Evolutionary conservation across 768 basidiomycete genomes (phyloP).

Genomic region (Agrocybe chaxingu): DNA sequence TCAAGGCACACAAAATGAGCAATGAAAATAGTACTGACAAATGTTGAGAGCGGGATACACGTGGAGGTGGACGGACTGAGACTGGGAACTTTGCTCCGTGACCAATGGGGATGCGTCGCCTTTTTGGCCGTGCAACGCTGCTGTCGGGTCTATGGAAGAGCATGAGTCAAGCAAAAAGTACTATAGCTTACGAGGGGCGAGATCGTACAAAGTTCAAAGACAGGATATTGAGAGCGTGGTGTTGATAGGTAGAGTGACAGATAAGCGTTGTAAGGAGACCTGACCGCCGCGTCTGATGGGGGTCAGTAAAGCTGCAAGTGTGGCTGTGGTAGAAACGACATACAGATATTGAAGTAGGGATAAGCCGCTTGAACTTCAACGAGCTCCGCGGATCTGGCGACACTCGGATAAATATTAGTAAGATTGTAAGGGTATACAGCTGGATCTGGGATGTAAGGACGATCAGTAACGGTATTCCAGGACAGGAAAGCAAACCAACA

Average conservation of each 20-base stretch:
- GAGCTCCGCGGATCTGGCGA: background rate
- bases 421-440: conserved; percentile 20
- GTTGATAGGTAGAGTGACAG: conserved; percentile 8
- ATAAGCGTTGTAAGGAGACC: conserved; percentile 6
- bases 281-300: conserved; percentile 13
- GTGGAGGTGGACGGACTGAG: conserved; percentile 1
- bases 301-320: background rate
- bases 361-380: conserved; percentile 2
- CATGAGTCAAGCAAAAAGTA: no score
- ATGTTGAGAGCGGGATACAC: conserved; percentile 12
- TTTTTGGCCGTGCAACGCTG: no score
- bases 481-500: conserved; percentile 11
- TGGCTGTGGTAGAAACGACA: background rate
- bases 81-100: background rate
- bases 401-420: conserved; percentile 13
- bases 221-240: conserved; percentile 14
- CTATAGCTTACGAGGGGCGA: no score
- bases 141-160: no score
- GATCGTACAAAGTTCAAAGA: conserved; percentile 17
- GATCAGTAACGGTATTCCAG: no score
- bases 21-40: conserved; percentile 4
- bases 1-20: no score
- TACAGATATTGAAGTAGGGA: conserved; percentile 14
- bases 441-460: conserved; percentile 11
- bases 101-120: background rate